Conservation (phyloP, 805 yeast species). For the Schizosaccharomyces cryophilus region DNA sequence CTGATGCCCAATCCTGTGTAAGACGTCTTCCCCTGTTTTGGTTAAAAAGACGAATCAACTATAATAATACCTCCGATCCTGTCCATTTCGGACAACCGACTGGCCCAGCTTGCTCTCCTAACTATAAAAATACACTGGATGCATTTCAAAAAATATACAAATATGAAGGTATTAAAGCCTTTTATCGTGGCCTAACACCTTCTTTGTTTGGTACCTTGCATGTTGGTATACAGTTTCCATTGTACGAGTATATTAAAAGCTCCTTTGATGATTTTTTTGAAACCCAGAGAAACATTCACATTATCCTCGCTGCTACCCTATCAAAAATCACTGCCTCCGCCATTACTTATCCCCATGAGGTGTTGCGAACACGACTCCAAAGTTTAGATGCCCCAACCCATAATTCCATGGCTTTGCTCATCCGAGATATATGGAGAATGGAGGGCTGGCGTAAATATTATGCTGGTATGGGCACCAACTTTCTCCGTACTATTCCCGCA, state of each 20-base stretch:
- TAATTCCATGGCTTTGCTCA: neutral
- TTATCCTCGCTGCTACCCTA: constrained; percentile 41
- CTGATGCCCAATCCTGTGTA: neutral
- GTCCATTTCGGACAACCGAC: neutral
- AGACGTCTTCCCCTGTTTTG: neutral
- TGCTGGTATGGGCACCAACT: constrained; percentile 66
- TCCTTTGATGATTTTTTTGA: neutral
- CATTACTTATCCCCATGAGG: constrained; percentile 86
- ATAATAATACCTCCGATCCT: constrained; percentile 9
- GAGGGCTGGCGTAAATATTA: constrained; percentile 73
- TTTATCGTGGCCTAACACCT: constrained; percentile 74
- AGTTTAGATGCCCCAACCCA: constrained; percentile 17
- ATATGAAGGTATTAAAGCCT: constrained; percentile 55
- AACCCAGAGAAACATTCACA: constrained; percentile 7
- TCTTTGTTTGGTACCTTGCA: constrained; percentile 72
- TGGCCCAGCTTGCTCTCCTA: neutral
- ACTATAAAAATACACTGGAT: constrained; percentile 57
- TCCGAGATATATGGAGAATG: constrained; percentile 21
- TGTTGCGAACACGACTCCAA: constrained; percentile 73
- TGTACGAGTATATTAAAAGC: constrained; percentile 56
- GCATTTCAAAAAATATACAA: constrained; percentile 59
- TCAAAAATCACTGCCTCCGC: constrained; percentile 75
- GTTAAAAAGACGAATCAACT: constrained; percentile 1
- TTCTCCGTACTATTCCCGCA: constrained; percentile 81
- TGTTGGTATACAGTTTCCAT: constrained; percentile 88